Evolutionary conservation across 2,329 filamentous ascomycete species (phyloP).

Genomic region (Tolypocladium endophyticum): DNA sequence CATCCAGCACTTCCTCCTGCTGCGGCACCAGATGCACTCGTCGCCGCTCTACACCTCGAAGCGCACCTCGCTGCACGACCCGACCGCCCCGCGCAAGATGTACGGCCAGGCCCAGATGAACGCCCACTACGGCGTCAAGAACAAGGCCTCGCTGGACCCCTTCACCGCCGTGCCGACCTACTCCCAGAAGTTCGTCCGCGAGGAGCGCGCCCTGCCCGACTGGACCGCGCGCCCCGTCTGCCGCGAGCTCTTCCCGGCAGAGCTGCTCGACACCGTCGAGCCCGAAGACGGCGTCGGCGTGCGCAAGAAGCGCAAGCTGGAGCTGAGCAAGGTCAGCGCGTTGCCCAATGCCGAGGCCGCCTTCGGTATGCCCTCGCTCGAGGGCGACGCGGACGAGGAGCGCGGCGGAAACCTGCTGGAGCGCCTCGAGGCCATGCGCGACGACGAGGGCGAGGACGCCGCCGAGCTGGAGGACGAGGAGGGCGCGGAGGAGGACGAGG

Average conservation of each 20-base stretch:
- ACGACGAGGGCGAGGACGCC: slow-evolving; percentile 39
- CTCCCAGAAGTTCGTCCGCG: slow-evolving; percentile 41
- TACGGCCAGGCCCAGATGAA: slow-evolving; percentile 52
- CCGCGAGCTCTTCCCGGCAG: slow-evolving; percentile 42
- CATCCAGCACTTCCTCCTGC: slow-evolving; percentile 41
- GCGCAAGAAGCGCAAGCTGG: slow-evolving; percentile 32
- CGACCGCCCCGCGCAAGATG: slow-evolving; percentile 26
- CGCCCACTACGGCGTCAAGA: slow-evolving; percentile 42
- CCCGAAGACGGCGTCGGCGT: slow-evolving; percentile 24
- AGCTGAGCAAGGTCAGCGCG: slow-evolving; percentile 35
- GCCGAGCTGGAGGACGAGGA: slow-evolving; percentile 42
- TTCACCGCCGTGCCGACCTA: slow-evolving; percentile 50
- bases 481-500: slow-evolving; percentile 31
- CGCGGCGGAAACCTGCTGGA: slow-evolving; percentile 29
- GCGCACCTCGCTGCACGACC: slow-evolving; percentile 29
- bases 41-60: slow-evolving; percentile 47
- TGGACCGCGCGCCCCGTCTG: slow-evolving; percentile 39
- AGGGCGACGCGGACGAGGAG: slow-evolving; percentile 16
- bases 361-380: slow-evolving; percentile 26
- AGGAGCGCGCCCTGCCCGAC: slow-evolving; percentile 43
- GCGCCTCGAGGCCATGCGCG: slow-evolving; percentile 33
- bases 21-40: slow-evolving; percentile 46
- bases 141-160: slow-evolving; percentile 44
- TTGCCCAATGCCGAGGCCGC: slow-evolving; percentile 41
- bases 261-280: slow-evolving; percentile 45